Percentiles rank a stretch among this genome's conserved stretches.
Evolutionary conservation across 139 green algal genomes (phyloP).

Genomic region (Coelastrella sp.): DNA sequence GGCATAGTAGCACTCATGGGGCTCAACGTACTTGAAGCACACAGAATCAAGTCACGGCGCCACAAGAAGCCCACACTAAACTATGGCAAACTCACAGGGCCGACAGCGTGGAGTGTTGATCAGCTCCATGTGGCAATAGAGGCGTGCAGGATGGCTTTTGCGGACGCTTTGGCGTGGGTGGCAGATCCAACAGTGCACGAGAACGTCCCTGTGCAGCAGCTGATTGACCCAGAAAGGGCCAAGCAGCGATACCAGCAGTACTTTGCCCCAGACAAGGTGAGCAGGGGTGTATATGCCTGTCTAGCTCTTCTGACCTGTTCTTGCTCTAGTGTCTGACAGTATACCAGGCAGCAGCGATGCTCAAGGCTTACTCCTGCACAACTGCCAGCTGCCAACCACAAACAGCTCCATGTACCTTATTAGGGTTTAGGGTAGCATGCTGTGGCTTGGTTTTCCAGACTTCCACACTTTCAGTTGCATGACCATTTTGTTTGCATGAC

Average conservation of each 20-base stretch:
- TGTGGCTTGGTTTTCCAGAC: too few relatives aligned
- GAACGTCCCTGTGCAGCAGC: slow-evolving; percentile 43
- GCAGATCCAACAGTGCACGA: slow-evolving; percentile 57
- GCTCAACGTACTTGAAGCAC: slow-evolving; percentile 76
- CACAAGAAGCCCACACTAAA: background rate
- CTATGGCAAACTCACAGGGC: background rate
- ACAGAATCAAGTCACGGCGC: slow-evolving; percentile 15
- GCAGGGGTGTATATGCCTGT: background rate
- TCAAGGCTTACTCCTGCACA: too few relatives aligned
- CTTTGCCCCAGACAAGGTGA: slow-evolving; percentile 39
- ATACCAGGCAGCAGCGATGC: too few relatives aligned
- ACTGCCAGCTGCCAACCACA: too few relatives aligned
- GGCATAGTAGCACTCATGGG: slow-evolving; percentile 75
- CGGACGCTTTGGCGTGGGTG: slow-evolving; percentile 69
- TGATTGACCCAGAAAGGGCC: slow-evolving; percentile 60
- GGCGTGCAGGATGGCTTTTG: slow-evolving; percentile 72
- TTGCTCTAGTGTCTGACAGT: background rate
- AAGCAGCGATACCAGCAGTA: slow-evolving; percentile 38
- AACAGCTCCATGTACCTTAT: too few relatives aligned
- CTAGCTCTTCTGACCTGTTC: background rate
- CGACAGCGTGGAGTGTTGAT: slow-evolving; percentile 19
- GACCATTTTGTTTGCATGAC: too few relatives aligned
- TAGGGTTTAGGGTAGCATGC: too few relatives aligned
- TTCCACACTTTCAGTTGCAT: too few relatives aligned
- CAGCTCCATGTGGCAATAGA: slow-evolving; percentile 73